These are phyloP conservation scores for Zoysia japonica DNA, from an alignment of 176 grass and related monocot species.

Conservation along the genomic window DNA sequence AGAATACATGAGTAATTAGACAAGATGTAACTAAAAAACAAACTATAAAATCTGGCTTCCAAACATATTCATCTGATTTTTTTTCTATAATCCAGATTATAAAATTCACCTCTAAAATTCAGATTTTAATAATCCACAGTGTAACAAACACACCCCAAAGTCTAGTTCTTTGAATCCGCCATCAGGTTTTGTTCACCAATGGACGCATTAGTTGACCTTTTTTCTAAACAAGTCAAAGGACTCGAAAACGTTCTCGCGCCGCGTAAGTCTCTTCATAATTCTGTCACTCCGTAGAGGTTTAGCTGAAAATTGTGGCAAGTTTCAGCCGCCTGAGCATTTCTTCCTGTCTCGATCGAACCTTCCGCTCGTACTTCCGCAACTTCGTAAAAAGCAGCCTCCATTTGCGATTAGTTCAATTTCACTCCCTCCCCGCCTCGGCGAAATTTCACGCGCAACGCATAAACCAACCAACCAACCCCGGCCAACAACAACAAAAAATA, in stretches of 20 bases:
- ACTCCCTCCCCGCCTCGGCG: neutral
- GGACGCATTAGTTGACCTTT: neutral
- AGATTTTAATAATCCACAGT: too few species aligned
- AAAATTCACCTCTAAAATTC: neutral
- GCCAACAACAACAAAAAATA: neutral
- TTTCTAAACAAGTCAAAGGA: conserved; percentile 8
- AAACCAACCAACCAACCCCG: neutral
- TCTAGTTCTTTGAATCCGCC: neutral
- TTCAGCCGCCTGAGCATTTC: neutral
- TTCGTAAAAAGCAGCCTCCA: conserved; percentile 26
- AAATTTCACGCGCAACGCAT: conserved; percentile 15
- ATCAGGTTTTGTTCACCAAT: neutral
- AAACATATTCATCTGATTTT: too few species aligned
- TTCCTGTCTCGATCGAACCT: conserved; percentile 24
- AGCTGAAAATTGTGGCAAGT: neutral
- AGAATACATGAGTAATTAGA: too few species aligned
- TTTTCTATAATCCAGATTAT: neutral
- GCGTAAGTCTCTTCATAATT: neutral
- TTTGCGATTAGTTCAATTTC: neutral
- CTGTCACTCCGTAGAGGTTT: neutral
- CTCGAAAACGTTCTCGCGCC: neutral
- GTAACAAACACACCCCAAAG: neutral
- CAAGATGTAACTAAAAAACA: too few species aligned
- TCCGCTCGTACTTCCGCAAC: conserved; percentile 16
- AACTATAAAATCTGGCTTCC: too few species aligned